These are phyloP conservation scores for Tephrocybe sp. DNA, from an alignment of 768 basidiomycete genomes.

Conservation along the genomic window DNA sequence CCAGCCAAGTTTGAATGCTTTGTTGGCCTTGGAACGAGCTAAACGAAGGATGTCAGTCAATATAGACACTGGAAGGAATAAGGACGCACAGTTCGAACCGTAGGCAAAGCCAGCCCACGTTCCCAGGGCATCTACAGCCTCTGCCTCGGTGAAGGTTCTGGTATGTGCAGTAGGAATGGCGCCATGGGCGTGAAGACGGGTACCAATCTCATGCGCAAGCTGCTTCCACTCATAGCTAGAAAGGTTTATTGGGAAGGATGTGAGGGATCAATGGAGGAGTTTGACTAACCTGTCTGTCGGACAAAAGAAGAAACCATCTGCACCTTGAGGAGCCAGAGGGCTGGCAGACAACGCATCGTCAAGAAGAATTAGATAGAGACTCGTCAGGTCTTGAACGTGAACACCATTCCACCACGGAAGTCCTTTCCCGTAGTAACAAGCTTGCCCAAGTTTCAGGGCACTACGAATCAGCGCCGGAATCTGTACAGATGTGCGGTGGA, in stretches of 20 bases:
- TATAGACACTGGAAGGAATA: not conserved
- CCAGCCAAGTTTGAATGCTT: constrained; percentile 16
- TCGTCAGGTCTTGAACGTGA: constrained; percentile 15
- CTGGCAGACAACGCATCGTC: constrained; percentile 13
- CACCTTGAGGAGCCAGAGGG: constrained; percentile 12
- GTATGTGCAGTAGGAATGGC: constrained; percentile 13
- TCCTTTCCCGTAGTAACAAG: constrained; percentile 16
- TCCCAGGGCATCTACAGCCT: constrained; percentile 11
- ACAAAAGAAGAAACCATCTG: constrained; percentile 17
- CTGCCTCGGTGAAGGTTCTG: constrained; percentile 8
- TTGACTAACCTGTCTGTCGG: constrained; percentile 12
- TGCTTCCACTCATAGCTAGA: constrained; percentile 15
- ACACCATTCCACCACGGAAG: constrained; percentile 16
- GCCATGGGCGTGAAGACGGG: constrained; percentile 11
- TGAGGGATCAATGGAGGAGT: not conserved
- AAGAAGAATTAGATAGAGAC: constrained; percentile 12
- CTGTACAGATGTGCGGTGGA: constrained; percentile 19
- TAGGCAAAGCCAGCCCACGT: constrained; percentile 16
- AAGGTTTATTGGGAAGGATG: not conserved
- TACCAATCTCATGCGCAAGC: constrained; percentile 16
- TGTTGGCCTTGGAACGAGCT: constrained; percentile 17
- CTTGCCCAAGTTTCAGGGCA: constrained; percentile 12
- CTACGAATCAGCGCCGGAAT: constrained; percentile 16
- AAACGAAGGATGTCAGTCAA: not conserved
- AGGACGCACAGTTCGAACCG: constrained; percentile 15